Conservation (phyloP, 768 basidiomycete genomes). For the Floccularia luteovirens region DNA sequence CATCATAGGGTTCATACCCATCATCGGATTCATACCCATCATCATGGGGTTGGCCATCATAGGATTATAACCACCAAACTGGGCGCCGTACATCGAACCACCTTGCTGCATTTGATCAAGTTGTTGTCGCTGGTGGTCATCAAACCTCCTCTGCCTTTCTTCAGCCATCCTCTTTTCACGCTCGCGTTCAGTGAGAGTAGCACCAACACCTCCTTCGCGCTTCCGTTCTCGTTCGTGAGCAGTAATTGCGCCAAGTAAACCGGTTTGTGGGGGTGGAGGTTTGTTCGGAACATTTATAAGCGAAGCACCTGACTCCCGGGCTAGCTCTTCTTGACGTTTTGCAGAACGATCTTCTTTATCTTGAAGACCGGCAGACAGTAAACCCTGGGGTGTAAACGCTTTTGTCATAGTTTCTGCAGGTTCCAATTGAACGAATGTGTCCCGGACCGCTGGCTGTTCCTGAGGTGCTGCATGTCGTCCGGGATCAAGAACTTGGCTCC, state of each 20-base stretch:
- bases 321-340: slow-evolving; percentile 89
- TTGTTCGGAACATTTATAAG: slow-evolving; percentile 95
- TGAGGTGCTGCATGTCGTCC: slow-evolving; percentile 41
- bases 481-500: slow-evolving; percentile 85
- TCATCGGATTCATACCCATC: slow-evolving; percentile 46
- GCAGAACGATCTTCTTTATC: slow-evolving; percentile 96
- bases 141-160: slow-evolving; percentile 87
- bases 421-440: slow-evolving; percentile 72
- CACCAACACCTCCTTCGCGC: slow-evolving; percentile 92
- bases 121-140: slow-evolving; percentile 85
- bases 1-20: slow-evolving; percentile 43
- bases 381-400: slow-evolving; percentile 90
- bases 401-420: slow-evolving; percentile 77
- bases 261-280: slow-evolving; percentile 91
- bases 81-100: slow-evolving; percentile 62
- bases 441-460: slow-evolving; percentile 27
- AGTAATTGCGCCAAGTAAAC: slow-evolving; percentile 92
- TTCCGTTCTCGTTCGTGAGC: slow-evolving; percentile 92
- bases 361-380: slow-evolving; percentile 91
- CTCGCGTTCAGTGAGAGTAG: slow-evolving; percentile 91
- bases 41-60: slow-evolving; percentile 74
- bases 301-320: slow-evolving; percentile 85
- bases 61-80: slow-evolving; percentile 46
- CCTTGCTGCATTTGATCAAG: slow-evolving; percentile 85
- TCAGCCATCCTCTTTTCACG: slow-evolving; percentile 89